Evolutionary conservation across 2,329 filamentous ascomycete genomes (phyloP).

Genomic region (Arthrobotrys musiformis): DNA sequence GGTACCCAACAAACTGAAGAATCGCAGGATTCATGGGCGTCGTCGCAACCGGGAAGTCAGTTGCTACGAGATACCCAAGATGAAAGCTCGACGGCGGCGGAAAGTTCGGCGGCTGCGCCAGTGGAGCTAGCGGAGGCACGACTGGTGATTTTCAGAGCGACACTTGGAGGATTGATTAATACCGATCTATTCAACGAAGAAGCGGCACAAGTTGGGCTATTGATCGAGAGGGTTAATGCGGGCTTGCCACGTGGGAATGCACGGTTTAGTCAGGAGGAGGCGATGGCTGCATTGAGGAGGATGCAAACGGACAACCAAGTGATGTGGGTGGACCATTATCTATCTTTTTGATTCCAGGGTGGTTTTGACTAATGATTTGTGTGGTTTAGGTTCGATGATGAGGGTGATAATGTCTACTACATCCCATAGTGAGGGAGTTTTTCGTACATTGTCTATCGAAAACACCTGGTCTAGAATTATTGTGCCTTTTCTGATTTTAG

Average conservation of each 20-base stretch:
- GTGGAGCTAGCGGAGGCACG: conserved; percentile 70
- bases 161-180: conserved; percentile 84
- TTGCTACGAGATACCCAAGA: conserved; percentile 58
- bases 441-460: neutral
- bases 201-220: conserved; percentile 76
- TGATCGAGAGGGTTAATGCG: conserved; percentile 82
- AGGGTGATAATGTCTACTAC: conserved; percentile 33
- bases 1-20: conserved; percentile 56
- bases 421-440: conserved; percentile 2
- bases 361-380: conserved; percentile 4
- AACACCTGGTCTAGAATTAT: neutral
- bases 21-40: conserved; percentile 63
- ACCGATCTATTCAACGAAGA: conserved; percentile 88
- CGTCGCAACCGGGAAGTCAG: conserved; percentile 61
- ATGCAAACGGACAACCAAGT: conserved; percentile 88
- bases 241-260: conserved; percentile 68
- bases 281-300: conserved; percentile 77
- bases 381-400: conserved; percentile 26
- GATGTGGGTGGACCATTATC: conserved; percentile 73
- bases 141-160: conserved; percentile 78
- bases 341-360: neutral
- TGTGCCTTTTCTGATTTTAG: neutral
- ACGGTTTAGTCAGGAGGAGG: conserved; percentile 77
- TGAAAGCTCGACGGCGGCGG: conserved; percentile 50
- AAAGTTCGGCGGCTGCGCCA: conserved; percentile 54